Conservation (phyloP, 2,329 filamentous ascomycete genomes). For the Claviceps sp. region DNA sequence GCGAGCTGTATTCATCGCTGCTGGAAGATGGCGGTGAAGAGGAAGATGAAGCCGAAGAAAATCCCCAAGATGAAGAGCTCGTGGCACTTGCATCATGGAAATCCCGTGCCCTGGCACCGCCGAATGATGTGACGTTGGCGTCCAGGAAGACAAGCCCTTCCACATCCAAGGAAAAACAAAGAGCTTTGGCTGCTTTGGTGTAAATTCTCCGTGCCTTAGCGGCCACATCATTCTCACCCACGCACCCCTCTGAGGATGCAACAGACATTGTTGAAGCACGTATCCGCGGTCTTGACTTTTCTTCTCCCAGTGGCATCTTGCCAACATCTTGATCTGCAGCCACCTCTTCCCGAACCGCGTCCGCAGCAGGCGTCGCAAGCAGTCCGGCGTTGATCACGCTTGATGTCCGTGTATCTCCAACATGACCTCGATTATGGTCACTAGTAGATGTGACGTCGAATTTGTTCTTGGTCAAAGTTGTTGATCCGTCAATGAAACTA, state of each 20-base stretch:
- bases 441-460: not conserved
- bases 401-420: slow-evolving; percentile 7
- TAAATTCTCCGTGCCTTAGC: not conserved
- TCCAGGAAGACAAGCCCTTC: slow-evolving; percentile 1
- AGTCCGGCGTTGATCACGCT: not conserved
- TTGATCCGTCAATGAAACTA: slow-evolving; percentile 14
- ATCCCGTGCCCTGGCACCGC: not conserved
- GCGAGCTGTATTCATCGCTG: slow-evolving; percentile 11
- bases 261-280: not conserved
- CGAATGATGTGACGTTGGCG: not conserved
- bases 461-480: not conserved
- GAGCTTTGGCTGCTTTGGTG: slow-evolving; percentile 1
- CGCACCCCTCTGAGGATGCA: not conserved
- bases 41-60: slow-evolving; percentile 5
- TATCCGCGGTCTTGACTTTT: not conserved
- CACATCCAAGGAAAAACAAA: not conserved
- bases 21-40: slow-evolving; percentile 4
- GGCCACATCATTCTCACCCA: not conserved
- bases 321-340: not conserved
- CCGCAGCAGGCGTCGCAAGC: not conserved
- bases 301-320: not conserved
- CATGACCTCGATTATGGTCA: slow-evolving; percentile 5
- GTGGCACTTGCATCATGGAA: slow-evolving; percentile 17
- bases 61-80: slow-evolving; percentile 5
- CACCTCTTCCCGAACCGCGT: not conserved